Evolutionary conservation across 2,329 filamentous ascomycete species (phyloP).

Genomic region (Scedosporium minutisporum): DNA sequence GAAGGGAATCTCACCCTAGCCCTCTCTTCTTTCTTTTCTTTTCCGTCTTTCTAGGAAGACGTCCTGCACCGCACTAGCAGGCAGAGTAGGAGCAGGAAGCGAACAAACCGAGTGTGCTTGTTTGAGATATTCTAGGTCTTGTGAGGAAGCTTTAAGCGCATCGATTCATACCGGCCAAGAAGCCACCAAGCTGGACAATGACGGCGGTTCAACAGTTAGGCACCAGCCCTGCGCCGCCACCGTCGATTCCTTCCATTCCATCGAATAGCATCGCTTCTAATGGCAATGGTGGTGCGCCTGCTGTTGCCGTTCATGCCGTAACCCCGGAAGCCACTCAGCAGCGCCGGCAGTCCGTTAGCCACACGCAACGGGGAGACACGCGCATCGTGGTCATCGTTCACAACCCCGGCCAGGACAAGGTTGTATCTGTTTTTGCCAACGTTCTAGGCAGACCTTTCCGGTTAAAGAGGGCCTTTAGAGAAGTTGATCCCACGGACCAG

Average conservation of each 20-base stretch:
- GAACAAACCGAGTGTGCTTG: not conserved
- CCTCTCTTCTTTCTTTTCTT: not conserved
- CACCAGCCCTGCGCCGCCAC: not conserved
- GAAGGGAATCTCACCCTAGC: not conserved
- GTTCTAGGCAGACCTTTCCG: conserved; percentile 66
- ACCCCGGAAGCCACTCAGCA: not conserved
- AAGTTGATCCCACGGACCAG: conserved; percentile 43
- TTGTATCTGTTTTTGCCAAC: conserved; percentile 67
- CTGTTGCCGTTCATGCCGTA: not conserved
- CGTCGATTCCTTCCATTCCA: not conserved
- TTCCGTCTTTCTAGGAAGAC: not conserved
- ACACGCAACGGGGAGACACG: conserved; percentile 40
- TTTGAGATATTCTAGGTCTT: not conserved
- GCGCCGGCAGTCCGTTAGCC: conserved; percentile 2
- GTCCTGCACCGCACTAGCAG: too few species aligned
- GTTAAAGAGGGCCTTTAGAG: not conserved
- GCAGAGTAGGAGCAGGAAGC: not conserved
- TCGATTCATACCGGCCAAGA: not conserved
- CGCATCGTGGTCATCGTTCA: conserved; percentile 59
- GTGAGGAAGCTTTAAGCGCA: not conserved
- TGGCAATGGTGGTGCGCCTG: not conserved
- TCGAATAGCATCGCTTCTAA: not conserved
- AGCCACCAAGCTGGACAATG: not conserved
- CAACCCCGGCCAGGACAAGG: conserved; percentile 60
- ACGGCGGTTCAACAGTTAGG: conserved; percentile 2